A percentile compares a stretch with the other conserved stretches of the same genome.
These are phyloP conservation scores for Phalaenopsis aphrodite DNA, from an alignment of 106 monocot species.

Conservation along the genomic window DNA sequence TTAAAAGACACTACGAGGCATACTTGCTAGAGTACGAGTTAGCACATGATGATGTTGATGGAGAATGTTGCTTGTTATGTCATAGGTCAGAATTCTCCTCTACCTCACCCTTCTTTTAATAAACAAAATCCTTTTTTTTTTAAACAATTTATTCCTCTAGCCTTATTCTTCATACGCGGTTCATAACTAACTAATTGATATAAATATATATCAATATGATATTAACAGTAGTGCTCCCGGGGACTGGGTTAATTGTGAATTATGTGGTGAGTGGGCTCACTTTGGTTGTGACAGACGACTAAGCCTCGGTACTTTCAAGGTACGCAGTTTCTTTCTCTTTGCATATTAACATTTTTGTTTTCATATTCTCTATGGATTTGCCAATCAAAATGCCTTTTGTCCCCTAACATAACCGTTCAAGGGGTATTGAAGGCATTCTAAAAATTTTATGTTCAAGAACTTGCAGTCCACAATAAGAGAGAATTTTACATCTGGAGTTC, in stretches of 20 bases:
- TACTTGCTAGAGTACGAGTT: slow-evolving; percentile 90
- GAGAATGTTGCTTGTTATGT: slow-evolving; percentile 80
- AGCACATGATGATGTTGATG: slow-evolving; percentile 91
- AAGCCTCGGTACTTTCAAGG: slow-evolving; percentile 87
- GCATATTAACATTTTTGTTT: no score
- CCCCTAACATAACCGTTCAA: no score
- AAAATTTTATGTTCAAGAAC: no score
- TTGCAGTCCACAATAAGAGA: no score
- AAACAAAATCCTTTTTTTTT: neutral
- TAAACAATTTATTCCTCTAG: no score
- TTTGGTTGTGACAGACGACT: slow-evolving; percentile 85
- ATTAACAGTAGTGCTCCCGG: slow-evolving; percentile 77
- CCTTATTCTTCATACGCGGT: neutral
- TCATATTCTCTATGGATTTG: no score
- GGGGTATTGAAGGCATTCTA: no score
- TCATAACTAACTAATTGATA: neutral
- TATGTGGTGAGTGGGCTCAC: slow-evolving; percentile 92
- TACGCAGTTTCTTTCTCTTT: slow-evolving; percentile 3
- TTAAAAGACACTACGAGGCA: slow-evolving; percentile 87
- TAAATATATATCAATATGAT: neutral
- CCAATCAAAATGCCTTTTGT: no score
- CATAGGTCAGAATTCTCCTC: slow-evolving; percentile 39
- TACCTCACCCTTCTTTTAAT: neutral
- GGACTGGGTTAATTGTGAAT: slow-evolving; percentile 92
- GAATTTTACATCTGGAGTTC: no score